Evolutionary conservation across 2,329 filamentous ascomycete species (phyloP).

Genomic region (Neofusicoccum sp.): DNA sequence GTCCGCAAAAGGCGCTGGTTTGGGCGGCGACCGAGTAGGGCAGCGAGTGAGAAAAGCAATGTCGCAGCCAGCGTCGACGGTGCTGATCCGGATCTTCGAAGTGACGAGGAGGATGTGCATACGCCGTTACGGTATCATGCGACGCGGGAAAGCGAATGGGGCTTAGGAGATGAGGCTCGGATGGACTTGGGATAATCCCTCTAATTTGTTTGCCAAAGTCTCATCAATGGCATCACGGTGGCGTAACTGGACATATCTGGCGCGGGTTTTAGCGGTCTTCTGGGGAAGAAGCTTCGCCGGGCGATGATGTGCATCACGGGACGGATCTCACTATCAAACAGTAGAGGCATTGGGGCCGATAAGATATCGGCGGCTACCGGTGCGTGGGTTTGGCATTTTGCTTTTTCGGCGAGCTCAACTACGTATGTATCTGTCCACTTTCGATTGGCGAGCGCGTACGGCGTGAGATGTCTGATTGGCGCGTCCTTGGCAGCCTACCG

Average conservation of each 20-base stretch:
- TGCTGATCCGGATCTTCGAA: slow-evolving; percentile 34
- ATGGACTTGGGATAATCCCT: slow-evolving; percentile 73
- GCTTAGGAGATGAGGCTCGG: slow-evolving; percentile 78
- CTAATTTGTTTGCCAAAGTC: background rate
- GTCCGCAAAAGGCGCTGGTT: slow-evolving; percentile 40
- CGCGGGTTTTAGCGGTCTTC: background rate
- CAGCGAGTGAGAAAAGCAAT: slow-evolving; percentile 33
- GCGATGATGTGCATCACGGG: background rate
- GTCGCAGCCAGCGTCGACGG: slow-evolving; percentile 30
- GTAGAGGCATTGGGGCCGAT: background rate
- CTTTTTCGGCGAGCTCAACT: background rate
- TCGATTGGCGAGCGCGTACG: background rate
- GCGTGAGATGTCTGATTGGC: background rate
- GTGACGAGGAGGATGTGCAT: slow-evolving; percentile 53
- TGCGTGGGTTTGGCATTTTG: slow-evolving; percentile 2
- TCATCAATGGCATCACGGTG: background rate
- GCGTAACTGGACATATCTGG: background rate
- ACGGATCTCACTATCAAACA: background rate
- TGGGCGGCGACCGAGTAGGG: slow-evolving; percentile 28
- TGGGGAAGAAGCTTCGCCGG: background rate
- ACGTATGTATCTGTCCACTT: background rate
- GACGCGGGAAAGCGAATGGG: slow-evolving; percentile 63
- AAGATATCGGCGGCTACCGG: background rate
- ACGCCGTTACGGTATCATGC: slow-evolving; percentile 53
- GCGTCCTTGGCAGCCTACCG: background rate